A percentile compares a stretch with the other conserved stretches of the same genome.
Conservation (phyloP, 768 basidiomycete species). For the Pisolithus marmoratus region DNA sequence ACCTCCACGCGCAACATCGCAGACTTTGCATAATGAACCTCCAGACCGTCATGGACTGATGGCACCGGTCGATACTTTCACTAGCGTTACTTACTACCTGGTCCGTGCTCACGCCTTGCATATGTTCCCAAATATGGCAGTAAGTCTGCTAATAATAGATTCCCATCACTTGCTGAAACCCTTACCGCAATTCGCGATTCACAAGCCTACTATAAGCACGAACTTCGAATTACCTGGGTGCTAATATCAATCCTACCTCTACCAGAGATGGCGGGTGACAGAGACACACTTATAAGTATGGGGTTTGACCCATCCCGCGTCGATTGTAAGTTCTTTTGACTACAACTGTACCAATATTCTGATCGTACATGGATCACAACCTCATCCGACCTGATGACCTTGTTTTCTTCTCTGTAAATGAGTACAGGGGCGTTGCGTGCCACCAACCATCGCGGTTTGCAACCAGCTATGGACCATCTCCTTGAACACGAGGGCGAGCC, state of each 20-base stretch:
- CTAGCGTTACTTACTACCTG: no score
- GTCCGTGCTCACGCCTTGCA: no score
- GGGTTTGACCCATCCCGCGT: constrained; percentile 82
- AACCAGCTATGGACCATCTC: constrained; percentile 88
- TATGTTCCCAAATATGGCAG: no score
- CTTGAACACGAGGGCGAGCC: constrained; percentile 73
- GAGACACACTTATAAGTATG: constrained; percentile 75
- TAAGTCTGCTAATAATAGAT: no score
- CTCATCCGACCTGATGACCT: background rate
- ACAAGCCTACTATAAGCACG: no score
- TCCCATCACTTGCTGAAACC: no score
- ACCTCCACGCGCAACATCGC: no score
- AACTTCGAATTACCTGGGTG: background rate
- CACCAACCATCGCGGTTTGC: constrained; percentile 77
- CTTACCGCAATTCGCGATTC: no score
- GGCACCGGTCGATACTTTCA: no score
- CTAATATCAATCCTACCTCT: background rate
- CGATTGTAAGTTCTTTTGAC: constrained; percentile 58
- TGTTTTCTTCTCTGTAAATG: background rate
- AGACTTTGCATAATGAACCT: no score
- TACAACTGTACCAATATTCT: background rate
- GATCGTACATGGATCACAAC: constrained; percentile 7
- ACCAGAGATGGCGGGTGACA: constrained; percentile 46
- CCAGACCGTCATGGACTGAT: no score
- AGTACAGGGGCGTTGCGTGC: constrained; percentile 83